phyloP scores from a whole-genome alignment of 768 basidiomycete species.

The Cystobasidium ongulense region DNA sequence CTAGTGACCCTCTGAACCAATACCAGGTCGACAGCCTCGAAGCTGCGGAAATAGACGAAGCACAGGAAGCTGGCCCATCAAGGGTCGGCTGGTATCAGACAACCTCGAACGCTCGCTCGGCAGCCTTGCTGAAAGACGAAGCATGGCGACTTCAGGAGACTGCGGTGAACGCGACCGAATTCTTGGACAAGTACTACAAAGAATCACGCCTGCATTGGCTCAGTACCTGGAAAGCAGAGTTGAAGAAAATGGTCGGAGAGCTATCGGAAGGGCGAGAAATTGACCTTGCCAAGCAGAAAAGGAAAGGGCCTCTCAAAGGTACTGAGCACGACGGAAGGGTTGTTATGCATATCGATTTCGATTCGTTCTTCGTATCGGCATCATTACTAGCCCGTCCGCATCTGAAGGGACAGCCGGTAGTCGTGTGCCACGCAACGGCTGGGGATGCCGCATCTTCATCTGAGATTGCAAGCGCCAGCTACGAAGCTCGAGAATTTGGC shows the following conservation, averaged over 20 bases:
- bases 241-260: slow-evolving; percentile 66
- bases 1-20: slow-evolving; percentile 22
- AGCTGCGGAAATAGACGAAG: not conserved
- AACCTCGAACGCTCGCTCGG: slow-evolving; percentile 43
- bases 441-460: slow-evolving; percentile 60
- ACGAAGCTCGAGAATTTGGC: slow-evolving; percentile 80
- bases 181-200: slow-evolving; percentile 68
- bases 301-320: slow-evolving; percentile 34
- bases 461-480: slow-evolving; percentile 88
- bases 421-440: slow-evolving; percentile 90
- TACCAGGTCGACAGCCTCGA: slow-evolving; percentile 4
- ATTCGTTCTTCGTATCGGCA: slow-evolving; percentile 94
- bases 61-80: slow-evolving; percentile 10
- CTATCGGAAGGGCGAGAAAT: slow-evolving; percentile 59
- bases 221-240: slow-evolving; percentile 83
- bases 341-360: slow-evolving; percentile 57
- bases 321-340: slow-evolving; percentile 46
- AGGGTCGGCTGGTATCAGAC: slow-evolving; percentile 49
- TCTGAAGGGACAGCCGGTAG: slow-evolving; percentile 75
- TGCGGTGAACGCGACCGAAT: slow-evolving; percentile 65
- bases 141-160: slow-evolving; percentile 84
- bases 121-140: slow-evolving; percentile 70
- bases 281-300: not conserved
- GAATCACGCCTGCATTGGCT: slow-evolving; percentile 89
- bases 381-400: slow-evolving; percentile 66